These are phyloP conservation scores for Euptelea pleiosperma DNA, from an alignment of 164 flowering plant species.

Conservation along the genomic window DNA sequence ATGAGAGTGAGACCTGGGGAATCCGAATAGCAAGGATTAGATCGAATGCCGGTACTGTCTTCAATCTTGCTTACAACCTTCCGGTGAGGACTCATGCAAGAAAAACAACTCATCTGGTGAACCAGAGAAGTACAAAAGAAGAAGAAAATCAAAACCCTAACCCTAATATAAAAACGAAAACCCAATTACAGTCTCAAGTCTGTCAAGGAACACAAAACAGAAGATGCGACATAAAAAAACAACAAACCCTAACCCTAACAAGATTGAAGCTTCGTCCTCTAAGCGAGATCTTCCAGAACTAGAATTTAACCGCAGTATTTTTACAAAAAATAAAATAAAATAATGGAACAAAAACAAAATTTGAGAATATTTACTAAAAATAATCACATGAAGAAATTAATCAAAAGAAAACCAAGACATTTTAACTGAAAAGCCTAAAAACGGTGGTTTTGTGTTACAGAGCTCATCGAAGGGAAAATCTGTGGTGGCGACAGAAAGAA, in stretches of 20 bases:
- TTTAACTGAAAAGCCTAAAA: background rate
- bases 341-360: background rate
- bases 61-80: constrained; percentile 16
- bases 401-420: background rate
- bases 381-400: background rate
- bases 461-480: no score
- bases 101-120: constrained; percentile 20
- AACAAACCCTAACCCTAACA: background rate
- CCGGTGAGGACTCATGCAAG: constrained; percentile 16
- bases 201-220: background rate
- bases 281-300: background rate
- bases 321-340: background rate
- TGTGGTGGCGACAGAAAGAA: no score
- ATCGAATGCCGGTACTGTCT: constrained; percentile 7
- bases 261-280: background rate
- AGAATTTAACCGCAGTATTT: background rate
- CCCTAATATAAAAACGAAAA: background rate
- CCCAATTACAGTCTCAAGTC: background rate
- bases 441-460: no score
- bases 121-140: background rate
- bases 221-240: background rate
- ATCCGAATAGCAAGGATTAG: constrained; percentile 4
- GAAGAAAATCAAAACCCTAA: background rate
- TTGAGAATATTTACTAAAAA: background rate
- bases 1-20: no score